Conservation (phyloP, 345 rosid genomes). For the Camelina sativa region DNA sequence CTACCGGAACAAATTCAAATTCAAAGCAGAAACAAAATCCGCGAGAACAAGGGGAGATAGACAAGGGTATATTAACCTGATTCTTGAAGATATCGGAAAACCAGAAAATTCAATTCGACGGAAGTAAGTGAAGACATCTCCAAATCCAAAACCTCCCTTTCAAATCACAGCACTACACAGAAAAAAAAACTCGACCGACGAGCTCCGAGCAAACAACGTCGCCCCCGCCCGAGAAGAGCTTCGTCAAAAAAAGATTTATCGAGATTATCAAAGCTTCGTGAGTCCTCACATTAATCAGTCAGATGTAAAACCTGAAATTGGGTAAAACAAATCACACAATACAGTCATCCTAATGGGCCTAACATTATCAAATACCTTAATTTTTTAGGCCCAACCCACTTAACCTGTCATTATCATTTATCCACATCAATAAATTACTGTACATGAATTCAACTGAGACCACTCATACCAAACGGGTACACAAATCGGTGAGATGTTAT, state of each 20-base stretch:
- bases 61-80: slow-evolving; percentile 54
- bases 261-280: slow-evolving; percentile 11
- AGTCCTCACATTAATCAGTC: neutral
- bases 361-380: too few species aligned
- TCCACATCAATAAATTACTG: neutral
- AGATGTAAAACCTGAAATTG: neutral
- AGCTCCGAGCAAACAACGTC: slow-evolving; percentile 12
- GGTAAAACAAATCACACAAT: neutral
- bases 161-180: neutral
- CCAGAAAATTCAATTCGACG: slow-evolving; percentile 82
- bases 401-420: neutral
- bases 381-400: neutral
- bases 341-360: slow-evolving; percentile 6
- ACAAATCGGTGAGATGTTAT: neutral
- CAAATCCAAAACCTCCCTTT: neutral
- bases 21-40: neutral
- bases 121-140: slow-evolving; percentile 77
- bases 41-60: neutral
- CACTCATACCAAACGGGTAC: neutral
- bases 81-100: slow-evolving; percentile 94
- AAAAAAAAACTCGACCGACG: neutral
- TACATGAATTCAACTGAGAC: too few species aligned
- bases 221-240: slow-evolving; percentile 22
- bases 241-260: neutral
- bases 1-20: slow-evolving; percentile 36